These are phyloP conservation scores for Fusarium bactridioides DNA, from an alignment of 2,329 filamentous ascomycete species.

Conservation along the genomic window DNA sequence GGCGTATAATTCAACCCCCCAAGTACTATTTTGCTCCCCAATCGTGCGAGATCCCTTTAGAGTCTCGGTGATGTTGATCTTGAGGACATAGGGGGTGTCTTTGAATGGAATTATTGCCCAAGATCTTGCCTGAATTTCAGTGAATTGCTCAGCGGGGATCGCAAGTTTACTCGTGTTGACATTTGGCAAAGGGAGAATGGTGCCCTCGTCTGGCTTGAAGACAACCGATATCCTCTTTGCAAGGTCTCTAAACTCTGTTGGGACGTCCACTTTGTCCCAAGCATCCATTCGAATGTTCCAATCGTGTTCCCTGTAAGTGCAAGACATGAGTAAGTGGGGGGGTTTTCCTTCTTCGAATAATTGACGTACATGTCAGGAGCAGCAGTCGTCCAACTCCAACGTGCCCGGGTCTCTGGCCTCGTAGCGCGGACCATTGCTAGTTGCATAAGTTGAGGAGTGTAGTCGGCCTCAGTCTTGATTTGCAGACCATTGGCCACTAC, in stretches of 20 bases:
- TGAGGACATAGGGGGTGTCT: constrained; percentile 45
- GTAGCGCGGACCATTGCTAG: constrained; percentile 36
- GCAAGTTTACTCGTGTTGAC: constrained; percentile 20
- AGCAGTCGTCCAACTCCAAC: constrained; percentile 45
- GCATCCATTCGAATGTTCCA: constrained; percentile 47
- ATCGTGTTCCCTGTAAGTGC: constrained; percentile 42
- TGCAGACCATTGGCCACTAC: constrained; percentile 29
- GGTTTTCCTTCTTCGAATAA: not conserved
- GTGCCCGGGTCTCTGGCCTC: constrained; percentile 32
- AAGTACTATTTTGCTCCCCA: constrained; percentile 38
- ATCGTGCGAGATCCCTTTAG: constrained; percentile 35
- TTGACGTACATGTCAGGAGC: constrained; percentile 48
- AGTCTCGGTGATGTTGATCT: constrained; percentile 42
- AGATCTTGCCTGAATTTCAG: constrained; percentile 39
- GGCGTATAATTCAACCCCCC: constrained; percentile 46
- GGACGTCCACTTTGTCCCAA: constrained; percentile 29
- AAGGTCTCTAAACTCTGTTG: constrained; percentile 29
- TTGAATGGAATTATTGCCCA: constrained; percentile 43
- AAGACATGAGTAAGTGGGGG: constrained; percentile 6
- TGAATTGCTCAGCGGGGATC: constrained; percentile 4
- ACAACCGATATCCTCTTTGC: constrained; percentile 35
- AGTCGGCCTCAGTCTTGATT: constrained; percentile 34
- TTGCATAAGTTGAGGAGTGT: constrained; percentile 6
- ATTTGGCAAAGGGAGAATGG: constrained; percentile 19
- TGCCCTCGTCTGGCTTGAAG: not conserved